Evolutionary conservation across 1,284 basidiomycete genomes (phyloP).

Genomic region (Leccinum angustisporum): DNA sequence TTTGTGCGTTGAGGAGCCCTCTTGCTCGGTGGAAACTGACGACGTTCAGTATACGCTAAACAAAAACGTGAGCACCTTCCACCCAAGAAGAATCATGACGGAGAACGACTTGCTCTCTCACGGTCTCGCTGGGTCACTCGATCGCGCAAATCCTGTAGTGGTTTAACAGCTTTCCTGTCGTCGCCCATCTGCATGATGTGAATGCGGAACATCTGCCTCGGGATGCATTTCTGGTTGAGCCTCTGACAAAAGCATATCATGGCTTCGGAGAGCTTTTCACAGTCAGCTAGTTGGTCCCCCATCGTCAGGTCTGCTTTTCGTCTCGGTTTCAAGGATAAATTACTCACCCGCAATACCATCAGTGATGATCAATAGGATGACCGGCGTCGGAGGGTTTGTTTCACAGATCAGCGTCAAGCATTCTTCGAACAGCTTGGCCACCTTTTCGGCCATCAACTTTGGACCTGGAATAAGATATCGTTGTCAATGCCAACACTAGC

Average conservation of each 20-base stretch:
- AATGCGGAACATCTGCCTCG: conserved; percentile 25
- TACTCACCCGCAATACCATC: conserved; percentile 25
- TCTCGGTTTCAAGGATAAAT: neutral
- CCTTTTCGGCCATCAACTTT: conserved; percentile 20
- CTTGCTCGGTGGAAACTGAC: conserved; percentile 28
- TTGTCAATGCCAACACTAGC: neutral
- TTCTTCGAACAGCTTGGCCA: conserved; percentile 23
- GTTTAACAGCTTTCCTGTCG: conserved; percentile 25
- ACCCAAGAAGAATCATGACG: neutral
- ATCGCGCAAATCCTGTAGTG: conserved; percentile 28
- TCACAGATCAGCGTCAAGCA: conserved; percentile 8
- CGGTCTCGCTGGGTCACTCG: conserved; percentile 18
- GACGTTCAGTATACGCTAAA: conserved; percentile 24
- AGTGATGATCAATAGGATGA: conserved; percentile 25
- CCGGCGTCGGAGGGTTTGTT: conserved; percentile 10
- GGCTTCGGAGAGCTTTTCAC: conserved; percentile 15
- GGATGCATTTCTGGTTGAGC: conserved; percentile 12
- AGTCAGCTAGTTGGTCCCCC: conserved; percentile 13
- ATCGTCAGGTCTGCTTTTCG: neutral
- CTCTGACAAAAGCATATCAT: conserved; percentile 14
- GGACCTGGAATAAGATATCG: conserved; percentile 11
- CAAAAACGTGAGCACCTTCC: neutral
- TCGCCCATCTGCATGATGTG: conserved; percentile 29
- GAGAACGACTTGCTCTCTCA: conserved; percentile 15
- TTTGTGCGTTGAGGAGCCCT: conserved; percentile 23